Evolutionary conservation across 2,329 filamentous ascomycete species (phyloP).

Genomic region (Coniochaeta ligniaria): DNA sequence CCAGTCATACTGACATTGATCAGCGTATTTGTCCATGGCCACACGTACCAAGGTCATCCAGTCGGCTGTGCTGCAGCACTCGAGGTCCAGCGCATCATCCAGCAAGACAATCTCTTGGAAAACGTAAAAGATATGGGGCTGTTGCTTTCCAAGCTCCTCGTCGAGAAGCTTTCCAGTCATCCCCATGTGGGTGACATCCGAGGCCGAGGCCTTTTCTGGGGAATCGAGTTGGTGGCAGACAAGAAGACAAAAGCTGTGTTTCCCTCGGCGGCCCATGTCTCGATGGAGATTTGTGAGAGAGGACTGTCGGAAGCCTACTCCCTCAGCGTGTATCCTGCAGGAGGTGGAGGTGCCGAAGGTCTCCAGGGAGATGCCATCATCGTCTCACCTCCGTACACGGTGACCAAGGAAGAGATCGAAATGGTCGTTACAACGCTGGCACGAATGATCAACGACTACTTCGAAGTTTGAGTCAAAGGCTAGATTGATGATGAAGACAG

Average conservation of each 20-base stretch:
- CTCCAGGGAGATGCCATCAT: conserved; percentile 62
- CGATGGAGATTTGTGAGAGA: conserved; percentile 23
- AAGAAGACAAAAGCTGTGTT: conserved; percentile 24
- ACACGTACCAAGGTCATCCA: conserved; percentile 43
- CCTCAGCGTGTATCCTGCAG: conserved; percentile 54
- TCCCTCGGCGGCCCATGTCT: conserved; percentile 20
- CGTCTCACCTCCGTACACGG: conserved; percentile 61
- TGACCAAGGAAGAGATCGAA: conserved; percentile 48
- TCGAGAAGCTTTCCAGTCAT: conserved; percentile 19
- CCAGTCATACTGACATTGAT: not conserved
- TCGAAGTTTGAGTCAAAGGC: conserved; percentile 13
- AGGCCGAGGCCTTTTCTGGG: conserved; percentile 37
- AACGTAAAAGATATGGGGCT: conserved; percentile 25
- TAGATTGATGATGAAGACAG: no score
- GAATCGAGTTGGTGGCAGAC: conserved; percentile 31
- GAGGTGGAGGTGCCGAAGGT: conserved; percentile 49
- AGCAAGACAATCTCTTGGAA: conserved; percentile 23
- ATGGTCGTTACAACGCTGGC: conserved; percentile 43
- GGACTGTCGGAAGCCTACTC: conserved; percentile 23
- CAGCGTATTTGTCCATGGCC: conserved; percentile 49
- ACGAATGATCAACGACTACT: conserved; percentile 44
- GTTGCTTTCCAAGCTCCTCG: conserved; percentile 21
- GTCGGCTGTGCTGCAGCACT: conserved; percentile 31
- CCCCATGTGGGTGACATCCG: conserved; percentile 34
- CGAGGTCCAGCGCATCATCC: conserved; percentile 30